Conservation (phyloP, 2,329 filamentous ascomycete species). For the Cryphonectria nitschkei region DNA sequence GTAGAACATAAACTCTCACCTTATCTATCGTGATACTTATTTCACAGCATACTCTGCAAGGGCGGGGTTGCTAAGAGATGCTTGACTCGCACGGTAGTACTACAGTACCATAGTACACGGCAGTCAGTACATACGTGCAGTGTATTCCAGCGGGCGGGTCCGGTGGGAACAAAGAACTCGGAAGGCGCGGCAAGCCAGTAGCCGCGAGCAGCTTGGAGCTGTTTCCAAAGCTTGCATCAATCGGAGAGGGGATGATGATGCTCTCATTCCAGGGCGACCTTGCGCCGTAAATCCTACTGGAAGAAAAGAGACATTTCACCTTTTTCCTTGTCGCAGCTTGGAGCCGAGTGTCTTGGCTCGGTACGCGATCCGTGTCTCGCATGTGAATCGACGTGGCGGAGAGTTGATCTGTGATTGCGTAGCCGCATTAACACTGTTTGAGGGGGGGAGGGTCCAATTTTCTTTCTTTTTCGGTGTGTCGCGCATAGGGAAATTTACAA, state of each 20-base stretch:
- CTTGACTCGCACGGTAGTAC: background rate
- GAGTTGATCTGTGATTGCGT: background rate
- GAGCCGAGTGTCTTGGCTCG: background rate
- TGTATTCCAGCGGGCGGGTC: background rate
- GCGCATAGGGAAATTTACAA: too few species aligned
- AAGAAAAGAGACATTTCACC: background rate
- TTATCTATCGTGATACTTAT: background rate
- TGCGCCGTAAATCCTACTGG: background rate
- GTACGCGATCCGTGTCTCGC: background rate
- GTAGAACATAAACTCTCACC: background rate
- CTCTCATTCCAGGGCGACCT: background rate
- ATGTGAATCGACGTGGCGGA: background rate
- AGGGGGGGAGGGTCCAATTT: too few species aligned
- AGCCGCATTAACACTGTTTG: too few species aligned
- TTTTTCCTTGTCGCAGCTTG: background rate
- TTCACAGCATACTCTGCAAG: background rate
- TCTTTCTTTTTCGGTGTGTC: too few species aligned
- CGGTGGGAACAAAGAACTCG: constrained; percentile 2
- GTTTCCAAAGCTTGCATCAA: background rate
- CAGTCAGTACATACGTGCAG: background rate
- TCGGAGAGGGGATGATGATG: background rate
- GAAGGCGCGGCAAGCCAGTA: background rate
- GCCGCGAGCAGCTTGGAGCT: background rate
- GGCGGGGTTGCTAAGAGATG: background rate
- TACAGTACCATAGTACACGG: background rate